Percentiles rank a stretch among this genome's conserved stretches.
phyloP scores from a whole-genome alignment of 148 eudicot genomes.

The Cornus kousa region DNA sequence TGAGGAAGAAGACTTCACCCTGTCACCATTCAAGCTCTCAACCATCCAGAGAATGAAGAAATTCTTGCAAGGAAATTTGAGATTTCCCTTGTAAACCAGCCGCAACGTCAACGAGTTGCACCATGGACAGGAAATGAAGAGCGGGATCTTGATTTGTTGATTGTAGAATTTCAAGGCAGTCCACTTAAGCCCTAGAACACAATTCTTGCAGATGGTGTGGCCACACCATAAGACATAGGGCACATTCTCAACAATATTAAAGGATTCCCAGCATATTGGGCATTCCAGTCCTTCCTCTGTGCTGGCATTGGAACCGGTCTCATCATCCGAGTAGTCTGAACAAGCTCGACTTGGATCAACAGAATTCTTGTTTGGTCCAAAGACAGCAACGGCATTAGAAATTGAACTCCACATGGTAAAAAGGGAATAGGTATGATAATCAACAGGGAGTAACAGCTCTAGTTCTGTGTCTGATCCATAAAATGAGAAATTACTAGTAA shows the following conservation, averaged over 20 bases:
- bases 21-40: constrained; percentile 70
- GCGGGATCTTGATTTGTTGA: constrained; percentile 58
- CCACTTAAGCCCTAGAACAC: constrained; percentile 58
- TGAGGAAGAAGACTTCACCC: constrained; percentile 41
- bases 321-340: constrained; percentile 64
- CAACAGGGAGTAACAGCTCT: constrained; percentile 2
- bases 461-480: not conserved
- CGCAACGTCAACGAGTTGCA: constrained; percentile 57
- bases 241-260: constrained; percentile 56
- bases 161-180: constrained; percentile 50
- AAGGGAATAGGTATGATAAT: constrained; percentile 1
- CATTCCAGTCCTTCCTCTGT: constrained; percentile 73
- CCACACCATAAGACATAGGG: constrained; percentile 82
- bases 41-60: constrained; percentile 87
- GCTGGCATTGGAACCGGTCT: constrained; percentile 50
- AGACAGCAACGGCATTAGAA: constrained; percentile 32
- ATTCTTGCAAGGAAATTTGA: constrained; percentile 67
- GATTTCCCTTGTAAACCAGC: constrained; percentile 50
- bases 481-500: not conserved
- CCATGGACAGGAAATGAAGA: constrained; percentile 76
- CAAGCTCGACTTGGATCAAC: constrained; percentile 35
- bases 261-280: constrained; percentile 71
- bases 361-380: constrained; percentile 40
- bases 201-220: constrained; percentile 74
- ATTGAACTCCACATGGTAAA: constrained; percentile 46